These are phyloP conservation scores for Vaccinium darrowii DNA, from an alignment of 148 eudicot genomes.

Conservation along the genomic window DNA sequence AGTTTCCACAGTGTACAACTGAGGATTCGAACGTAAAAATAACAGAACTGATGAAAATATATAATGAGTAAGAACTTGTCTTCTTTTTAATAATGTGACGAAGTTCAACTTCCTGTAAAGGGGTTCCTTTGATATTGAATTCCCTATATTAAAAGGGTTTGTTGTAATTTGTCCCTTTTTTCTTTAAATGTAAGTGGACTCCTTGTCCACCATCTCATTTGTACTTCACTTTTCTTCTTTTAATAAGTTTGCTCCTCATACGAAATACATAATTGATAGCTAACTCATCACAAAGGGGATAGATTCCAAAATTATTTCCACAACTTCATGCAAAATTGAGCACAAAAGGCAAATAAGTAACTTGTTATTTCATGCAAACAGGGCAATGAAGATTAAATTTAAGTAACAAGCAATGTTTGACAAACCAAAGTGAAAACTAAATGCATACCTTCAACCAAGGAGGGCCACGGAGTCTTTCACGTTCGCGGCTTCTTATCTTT, in stretches of 20 bases:
- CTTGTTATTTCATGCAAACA: conserved; percentile 14
- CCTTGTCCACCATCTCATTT: background rate
- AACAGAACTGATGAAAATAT: background rate
- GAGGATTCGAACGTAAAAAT: background rate
- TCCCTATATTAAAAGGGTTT: background rate
- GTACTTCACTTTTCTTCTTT: background rate
- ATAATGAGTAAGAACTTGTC: background rate
- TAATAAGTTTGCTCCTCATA: background rate
- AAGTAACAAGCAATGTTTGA: background rate
- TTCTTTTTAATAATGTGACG: background rate
- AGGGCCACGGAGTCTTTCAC: conserved; percentile 93
- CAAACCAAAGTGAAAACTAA: background rate
- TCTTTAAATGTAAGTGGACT: background rate
- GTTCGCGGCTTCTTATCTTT: conserved; percentile 91
- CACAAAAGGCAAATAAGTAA: background rate
- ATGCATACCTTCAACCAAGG: conserved; percentile 89
- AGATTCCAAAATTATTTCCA: background rate
- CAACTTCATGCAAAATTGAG: background rate
- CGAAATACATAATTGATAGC: background rate
- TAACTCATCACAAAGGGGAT: background rate
- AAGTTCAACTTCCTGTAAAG: background rate
- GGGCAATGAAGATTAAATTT: background rate
- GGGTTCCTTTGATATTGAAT: background rate
- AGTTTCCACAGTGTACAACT: background rate
- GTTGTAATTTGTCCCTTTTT: background rate